A percentile compares a stretch with the other conserved stretches of the same genome.
Conservation (phyloP, 2,329 filamentous ascomycete species). For the Paramyrothecium sp. region DNA sequence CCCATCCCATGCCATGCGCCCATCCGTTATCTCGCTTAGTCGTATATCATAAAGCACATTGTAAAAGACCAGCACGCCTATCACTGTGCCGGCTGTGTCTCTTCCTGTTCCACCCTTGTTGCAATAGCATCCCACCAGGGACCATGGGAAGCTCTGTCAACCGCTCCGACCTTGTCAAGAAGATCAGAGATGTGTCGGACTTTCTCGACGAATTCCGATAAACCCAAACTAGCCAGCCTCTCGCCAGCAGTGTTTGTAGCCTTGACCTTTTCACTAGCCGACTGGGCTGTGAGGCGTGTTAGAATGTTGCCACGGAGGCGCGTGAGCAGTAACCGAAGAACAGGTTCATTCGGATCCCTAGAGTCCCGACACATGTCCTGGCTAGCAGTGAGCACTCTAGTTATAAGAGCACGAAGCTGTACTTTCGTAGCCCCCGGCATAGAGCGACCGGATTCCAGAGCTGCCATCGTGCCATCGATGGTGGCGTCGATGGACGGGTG, state of each 20-base stretch:
- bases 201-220: conserved; percentile 71
- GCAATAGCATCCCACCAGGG: conserved; percentile 70
- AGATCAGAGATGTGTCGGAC: conserved; percentile 70
- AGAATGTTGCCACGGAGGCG: conserved; percentile 67
- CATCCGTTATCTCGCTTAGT: too few species aligned
- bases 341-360: conserved; percentile 49
- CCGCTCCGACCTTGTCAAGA: conserved; percentile 60
- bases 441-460: conserved; percentile 59
- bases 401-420: conserved; percentile 57
- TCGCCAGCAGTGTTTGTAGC: conserved; percentile 68
- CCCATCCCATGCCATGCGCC: too few species aligned
- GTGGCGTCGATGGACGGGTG: conserved; percentile 49
- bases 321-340: conserved; percentile 66
- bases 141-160: conserved; percentile 68
- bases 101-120: conserved; percentile 49
- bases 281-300: conserved; percentile 61
- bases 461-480: conserved; percentile 61
- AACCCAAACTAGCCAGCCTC: conserved; percentile 64
- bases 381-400: conserved; percentile 52
- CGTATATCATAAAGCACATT: too few species aligned
- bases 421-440: conserved; percentile 63
- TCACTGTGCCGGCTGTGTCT: conserved; percentile 3
- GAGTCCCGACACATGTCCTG: conserved; percentile 40
- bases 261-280: conserved; percentile 68
- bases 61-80: too few species aligned